Evolutionary conservation across 305 asterid genomes (phyloP).

Genomic region (Fraxinus paxiana): DNA sequence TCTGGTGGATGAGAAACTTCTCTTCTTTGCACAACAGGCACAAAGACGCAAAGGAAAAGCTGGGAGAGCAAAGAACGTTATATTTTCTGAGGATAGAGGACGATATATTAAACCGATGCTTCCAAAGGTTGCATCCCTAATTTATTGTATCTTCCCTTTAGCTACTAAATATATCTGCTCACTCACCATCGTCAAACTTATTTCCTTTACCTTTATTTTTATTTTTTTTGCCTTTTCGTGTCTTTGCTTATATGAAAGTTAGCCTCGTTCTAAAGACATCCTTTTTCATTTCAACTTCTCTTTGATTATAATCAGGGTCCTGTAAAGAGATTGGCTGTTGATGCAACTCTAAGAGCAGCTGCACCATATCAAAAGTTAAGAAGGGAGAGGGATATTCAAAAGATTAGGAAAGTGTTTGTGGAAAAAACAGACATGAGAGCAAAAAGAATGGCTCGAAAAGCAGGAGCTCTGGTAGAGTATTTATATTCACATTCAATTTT

Average conservation of each 20-base stretch:
- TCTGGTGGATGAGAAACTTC: constrained; percentile 94
- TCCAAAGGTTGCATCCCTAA: constrained; percentile 69
- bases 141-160: constrained; percentile 5
- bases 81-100: constrained; percentile 97
- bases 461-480: constrained; percentile 92
- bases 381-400: constrained; percentile 73
- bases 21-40: constrained; percentile 99
- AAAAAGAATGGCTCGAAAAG: constrained; percentile 98
- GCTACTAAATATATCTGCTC: constrained; percentile 6
- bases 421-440: constrained; percentile 98
- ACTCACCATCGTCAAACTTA: constrained; percentile 11
- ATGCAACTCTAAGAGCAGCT: constrained; percentile 99
- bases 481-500: constrained; percentile 5
- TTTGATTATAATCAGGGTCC: constrained; percentile 67
- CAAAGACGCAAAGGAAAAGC: constrained; percentile 87
- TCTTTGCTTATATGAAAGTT: background rate
- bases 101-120: constrained; percentile 97
- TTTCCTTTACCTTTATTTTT: background rate
- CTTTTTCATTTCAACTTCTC: constrained; percentile 22
- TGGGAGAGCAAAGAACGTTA: constrained; percentile 96
- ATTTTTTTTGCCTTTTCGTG: background rate
- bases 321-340: constrained; percentile 95
- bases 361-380: constrained; percentile 98
- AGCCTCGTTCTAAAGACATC: background rate
- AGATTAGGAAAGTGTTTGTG: constrained; percentile 71